phyloP scores from a whole-genome alignment of 192 early-diverging fungal species.

The Coemansia nantahalensis region DNA sequence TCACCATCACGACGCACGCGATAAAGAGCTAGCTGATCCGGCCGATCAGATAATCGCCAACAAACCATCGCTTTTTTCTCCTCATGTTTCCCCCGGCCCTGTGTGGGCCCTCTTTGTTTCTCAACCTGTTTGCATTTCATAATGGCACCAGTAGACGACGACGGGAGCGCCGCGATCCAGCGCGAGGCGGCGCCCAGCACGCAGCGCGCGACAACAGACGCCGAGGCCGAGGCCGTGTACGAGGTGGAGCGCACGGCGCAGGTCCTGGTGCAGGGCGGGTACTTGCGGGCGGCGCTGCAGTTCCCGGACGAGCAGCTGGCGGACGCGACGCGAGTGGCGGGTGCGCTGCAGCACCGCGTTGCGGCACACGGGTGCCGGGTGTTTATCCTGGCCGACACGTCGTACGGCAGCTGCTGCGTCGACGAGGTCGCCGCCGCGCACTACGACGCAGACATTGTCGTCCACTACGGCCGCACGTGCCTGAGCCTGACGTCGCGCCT shows the following conservation, averaged over 20 bases:
- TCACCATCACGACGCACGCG: too few species aligned
- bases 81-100: too few species aligned
- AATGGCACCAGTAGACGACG: slow-evolving; percentile 50
- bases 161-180: slow-evolving; percentile 65
- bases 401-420: slow-evolving; percentile 97
- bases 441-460: slow-evolving; percentile 76
- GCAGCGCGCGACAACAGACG: slow-evolving; percentile 16
- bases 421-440: slow-evolving; percentile 97
- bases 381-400: slow-evolving; percentile 92
- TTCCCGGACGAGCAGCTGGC: slow-evolving; percentile 89
- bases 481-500: slow-evolving; percentile 76
- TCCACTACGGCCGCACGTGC: slow-evolving; percentile 95
- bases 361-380: slow-evolving; percentile 27
- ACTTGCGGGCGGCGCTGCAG: slow-evolving; percentile 73
- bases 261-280: slow-evolving; percentile 47
- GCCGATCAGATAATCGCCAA: too few species aligned
- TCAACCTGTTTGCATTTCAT: too few species aligned
- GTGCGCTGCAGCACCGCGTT: slow-evolving; percentile 52
- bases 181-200: slow-evolving; percentile 40
- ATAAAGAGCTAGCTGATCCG: too few species aligned
- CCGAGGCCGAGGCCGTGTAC: slow-evolving; percentile 54
- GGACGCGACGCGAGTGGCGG: slow-evolving; percentile 65
- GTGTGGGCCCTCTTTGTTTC: too few species aligned
- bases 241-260: slow-evolving; percentile 65
- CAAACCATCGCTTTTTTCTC: too few species aligned